Percentiles rank a stretch among this genome's conserved stretches.
phyloP scores from a whole-genome alignment of 2,329 filamentous ascomycete genomes.

The Neobulgaria alba region DNA sequence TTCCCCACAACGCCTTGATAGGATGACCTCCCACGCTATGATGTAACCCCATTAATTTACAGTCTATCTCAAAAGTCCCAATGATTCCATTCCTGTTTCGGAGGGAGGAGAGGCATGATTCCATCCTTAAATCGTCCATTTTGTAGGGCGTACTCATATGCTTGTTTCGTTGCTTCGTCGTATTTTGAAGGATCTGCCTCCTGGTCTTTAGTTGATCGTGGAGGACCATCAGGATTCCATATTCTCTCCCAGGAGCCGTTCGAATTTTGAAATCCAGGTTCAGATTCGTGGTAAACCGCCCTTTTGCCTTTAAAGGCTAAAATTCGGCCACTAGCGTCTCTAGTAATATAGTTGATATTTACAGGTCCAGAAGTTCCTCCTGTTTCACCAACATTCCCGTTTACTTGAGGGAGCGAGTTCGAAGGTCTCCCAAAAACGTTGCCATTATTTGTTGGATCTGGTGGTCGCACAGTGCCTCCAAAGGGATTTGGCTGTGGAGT shows the following conservation, averaged over 20 bases:
- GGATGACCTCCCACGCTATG: too few species aligned
- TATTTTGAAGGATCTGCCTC: slow-evolving; percentile 44
- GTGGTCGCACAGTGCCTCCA: slow-evolving; percentile 1
- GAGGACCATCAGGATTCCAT: slow-evolving; percentile 66
- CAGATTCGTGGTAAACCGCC: slow-evolving; percentile 47
- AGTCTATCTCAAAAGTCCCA: slow-evolving; percentile 55
- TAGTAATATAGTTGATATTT: slow-evolving; percentile 16
- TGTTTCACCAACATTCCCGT: slow-evolving; percentile 2
- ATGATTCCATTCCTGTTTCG: slow-evolving; percentile 63
- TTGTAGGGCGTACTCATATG: slow-evolving; percentile 56
- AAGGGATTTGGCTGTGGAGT: slow-evolving; percentile 1
- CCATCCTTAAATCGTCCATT: slow-evolving; percentile 62
- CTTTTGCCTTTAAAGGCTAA: slow-evolving; percentile 54
- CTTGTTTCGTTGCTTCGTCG: slow-evolving; percentile 48
- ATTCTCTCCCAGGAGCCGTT: slow-evolving; percentile 55
- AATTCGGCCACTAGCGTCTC: slow-evolving; percentile 32
- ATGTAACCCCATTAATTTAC: too few species aligned
- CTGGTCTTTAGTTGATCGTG: slow-evolving; percentile 53
- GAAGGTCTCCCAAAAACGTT: slow-evolving; percentile 4
- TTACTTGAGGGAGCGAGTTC: slow-evolving; percentile 1
- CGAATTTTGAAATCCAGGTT: slow-evolving; percentile 41
- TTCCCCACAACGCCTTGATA: too few species aligned
- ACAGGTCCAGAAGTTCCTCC: slow-evolving; percentile 8
- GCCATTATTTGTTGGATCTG: slow-evolving; percentile 2
- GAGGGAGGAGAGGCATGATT: slow-evolving; percentile 68